Evolutionary conservation across 352 stramenopile genomes (phyloP).

Genomic region (Phytophthora ohioensis): DNA sequence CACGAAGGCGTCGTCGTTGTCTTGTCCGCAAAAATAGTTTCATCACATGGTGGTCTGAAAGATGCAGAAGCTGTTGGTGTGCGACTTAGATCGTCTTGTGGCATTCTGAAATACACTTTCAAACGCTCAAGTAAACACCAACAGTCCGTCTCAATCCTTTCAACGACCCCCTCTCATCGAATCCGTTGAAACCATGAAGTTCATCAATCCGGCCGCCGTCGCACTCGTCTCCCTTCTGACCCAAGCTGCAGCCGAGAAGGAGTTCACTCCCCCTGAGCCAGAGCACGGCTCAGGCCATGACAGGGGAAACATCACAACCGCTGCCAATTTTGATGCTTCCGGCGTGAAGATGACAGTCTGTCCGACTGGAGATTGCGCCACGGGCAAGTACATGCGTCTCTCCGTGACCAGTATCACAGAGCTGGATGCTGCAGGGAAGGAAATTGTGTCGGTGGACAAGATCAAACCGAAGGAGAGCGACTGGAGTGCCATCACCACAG

Average conservation of each 20-base stretch:
- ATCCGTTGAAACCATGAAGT: constrained; percentile 27
- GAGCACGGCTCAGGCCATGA: constrained; percentile 1
- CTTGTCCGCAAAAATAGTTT: neutral
- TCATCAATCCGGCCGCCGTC: constrained; percentile 20
- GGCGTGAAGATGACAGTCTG: constrained; percentile 55
- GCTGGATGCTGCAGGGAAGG: constrained; percentile 8
- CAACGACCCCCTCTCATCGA: neutral
- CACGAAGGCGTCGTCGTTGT: neutral
- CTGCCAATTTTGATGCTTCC: constrained; percentile 40
- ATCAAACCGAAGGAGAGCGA: constrained; percentile 34
- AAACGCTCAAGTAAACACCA: constrained; percentile 15
- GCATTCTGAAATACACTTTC: constrained; percentile 29
- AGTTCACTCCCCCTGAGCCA: constrained; percentile 1
- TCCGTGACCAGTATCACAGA: constrained; percentile 45
- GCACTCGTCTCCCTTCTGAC: constrained; percentile 24
- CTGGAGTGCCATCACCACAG: constrained; percentile 39
- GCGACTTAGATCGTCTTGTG: neutral
- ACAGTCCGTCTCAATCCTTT: neutral
- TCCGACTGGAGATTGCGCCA: constrained; percentile 67
- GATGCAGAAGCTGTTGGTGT: neutral
- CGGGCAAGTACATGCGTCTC: constrained; percentile 95
- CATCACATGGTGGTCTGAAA: neutral
- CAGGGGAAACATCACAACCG: constrained; percentile 37
- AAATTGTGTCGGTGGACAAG: constrained; percentile 24
- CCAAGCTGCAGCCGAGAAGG: constrained; percentile 12